Conservation (phyloP, 139 green algal species). For the Tetraselmis chui region DNA sequence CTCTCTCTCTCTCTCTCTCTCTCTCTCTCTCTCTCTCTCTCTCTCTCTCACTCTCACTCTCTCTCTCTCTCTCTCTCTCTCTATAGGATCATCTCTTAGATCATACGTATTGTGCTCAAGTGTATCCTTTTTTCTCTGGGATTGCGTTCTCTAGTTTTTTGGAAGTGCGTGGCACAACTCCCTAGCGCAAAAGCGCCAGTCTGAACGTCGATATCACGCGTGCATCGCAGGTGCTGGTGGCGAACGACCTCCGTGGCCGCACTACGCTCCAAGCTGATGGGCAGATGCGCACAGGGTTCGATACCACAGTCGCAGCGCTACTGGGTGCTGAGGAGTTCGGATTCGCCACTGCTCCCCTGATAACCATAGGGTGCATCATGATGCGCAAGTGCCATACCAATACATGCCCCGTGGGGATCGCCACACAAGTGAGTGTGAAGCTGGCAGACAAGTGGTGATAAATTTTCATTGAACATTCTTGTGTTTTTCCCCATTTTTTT, state of each 20-base stretch:
- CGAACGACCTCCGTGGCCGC: constrained; percentile 89
- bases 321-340: constrained; percentile 95
- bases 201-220: constrained; percentile 1
- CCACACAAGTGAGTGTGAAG: constrained; percentile 51
- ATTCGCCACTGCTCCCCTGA: constrained; percentile 92
- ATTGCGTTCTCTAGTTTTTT: no score
- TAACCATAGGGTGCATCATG: constrained; percentile 94
- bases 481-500: background rate
- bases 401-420: constrained; percentile 92
- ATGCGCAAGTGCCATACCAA: constrained; percentile 99
- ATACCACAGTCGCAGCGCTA: constrained; percentile 78
- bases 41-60: no score
- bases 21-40: no score
- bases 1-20: no score
- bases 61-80: no score
- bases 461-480: background rate
- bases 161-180: no score
- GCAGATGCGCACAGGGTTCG: constrained; percentile 89
- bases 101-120: no score
- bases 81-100: no score
- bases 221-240: constrained; percentile 66
- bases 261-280: constrained; percentile 76
- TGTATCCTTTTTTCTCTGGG: no score
- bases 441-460: background rate
- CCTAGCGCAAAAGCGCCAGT: no score